Percentiles rank a stretch among this genome's conserved stretches.
These are phyloP conservation scores for Rhizophagus clarus DNA, from an alignment of 192 early-diverging fungal species.

Conservation along the genomic window DNA sequence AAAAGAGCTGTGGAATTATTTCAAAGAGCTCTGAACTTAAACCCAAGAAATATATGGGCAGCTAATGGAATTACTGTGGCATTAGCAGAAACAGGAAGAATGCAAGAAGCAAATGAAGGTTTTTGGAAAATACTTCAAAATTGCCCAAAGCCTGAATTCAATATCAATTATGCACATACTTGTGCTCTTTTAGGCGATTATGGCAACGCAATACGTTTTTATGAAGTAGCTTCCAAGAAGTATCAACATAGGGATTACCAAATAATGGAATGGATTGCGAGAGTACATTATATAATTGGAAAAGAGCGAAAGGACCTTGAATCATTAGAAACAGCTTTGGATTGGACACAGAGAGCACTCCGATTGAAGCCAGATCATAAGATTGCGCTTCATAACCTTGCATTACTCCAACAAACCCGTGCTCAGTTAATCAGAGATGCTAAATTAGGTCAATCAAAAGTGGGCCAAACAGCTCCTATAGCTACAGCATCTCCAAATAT, in stretches of 20 bases:
- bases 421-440: constrained; percentile 3
- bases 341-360: constrained; percentile 43
- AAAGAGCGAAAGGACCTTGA: constrained; percentile 64
- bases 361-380: constrained; percentile 53
- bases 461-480: neutral
- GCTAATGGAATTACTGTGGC: constrained; percentile 86
- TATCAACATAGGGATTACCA: constrained; percentile 54
- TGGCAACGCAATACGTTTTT: constrained; percentile 38
- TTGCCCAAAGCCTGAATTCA: neutral
- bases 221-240: constrained; percentile 63
- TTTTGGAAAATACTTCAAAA: constrained; percentile 55
- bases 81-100: constrained; percentile 68
- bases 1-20: constrained; percentile 82
- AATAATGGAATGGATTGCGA: constrained; percentile 56
- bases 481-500: neutral
- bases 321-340: constrained; percentile 60
- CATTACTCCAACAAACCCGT: constrained; percentile 73
- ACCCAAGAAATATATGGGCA: constrained; percentile 68
- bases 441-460: neutral
- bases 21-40: constrained; percentile 62
- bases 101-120: constrained; percentile 62
- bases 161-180: constrained; percentile 13
- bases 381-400: constrained; percentile 67
- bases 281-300: constrained; percentile 60
- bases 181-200: neutral